These are phyloP conservation scores for Berkeleyomyces rouxiae DNA, from an alignment of 2,329 filamentous ascomycete genomes.

Conservation along the genomic window DNA sequence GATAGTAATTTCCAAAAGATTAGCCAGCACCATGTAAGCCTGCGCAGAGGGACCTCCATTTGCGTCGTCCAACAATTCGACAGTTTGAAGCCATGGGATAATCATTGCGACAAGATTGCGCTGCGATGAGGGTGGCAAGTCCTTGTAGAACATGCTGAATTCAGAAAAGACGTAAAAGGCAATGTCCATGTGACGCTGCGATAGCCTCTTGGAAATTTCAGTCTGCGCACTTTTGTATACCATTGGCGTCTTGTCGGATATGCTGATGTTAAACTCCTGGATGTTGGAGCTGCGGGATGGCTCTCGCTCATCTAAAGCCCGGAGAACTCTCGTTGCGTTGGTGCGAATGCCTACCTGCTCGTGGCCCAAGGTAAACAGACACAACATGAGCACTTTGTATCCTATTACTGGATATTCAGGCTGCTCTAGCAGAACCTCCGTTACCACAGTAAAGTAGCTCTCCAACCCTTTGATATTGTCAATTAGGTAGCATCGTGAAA, in stretches of 20 bases:
- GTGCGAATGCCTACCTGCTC: constrained; percentile 78
- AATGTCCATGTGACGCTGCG: constrained; percentile 73
- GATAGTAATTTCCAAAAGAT: constrained; percentile 91
- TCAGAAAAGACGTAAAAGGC: constrained; percentile 94
- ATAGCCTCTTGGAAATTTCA: constrained; percentile 80
- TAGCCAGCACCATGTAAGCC: constrained; percentile 88
- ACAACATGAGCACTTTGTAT: constrained; percentile 78
- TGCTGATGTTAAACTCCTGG: constrained; percentile 94
- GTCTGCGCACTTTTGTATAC: constrained; percentile 97
- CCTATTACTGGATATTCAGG: constrained; percentile 71
- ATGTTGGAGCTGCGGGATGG: constrained; percentile 65
- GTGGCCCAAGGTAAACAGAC: constrained; percentile 82
- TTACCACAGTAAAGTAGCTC: constrained; percentile 89
- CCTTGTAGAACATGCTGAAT: constrained; percentile 85
- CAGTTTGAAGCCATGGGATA: constrained; percentile 87
- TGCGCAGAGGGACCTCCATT: constrained; percentile 79
- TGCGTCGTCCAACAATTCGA: constrained; percentile 81
- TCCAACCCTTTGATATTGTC: constrained; percentile 70
- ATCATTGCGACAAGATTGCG: constrained; percentile 89
- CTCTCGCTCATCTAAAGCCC: constrained; percentile 67
- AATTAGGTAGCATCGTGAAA: constrained; percentile 76
- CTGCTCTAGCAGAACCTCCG: constrained; percentile 68
- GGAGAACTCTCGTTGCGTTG: constrained; percentile 68
- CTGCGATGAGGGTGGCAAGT: constrained; percentile 65
- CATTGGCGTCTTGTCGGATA: constrained; percentile 94